Evolutionary conservation across 345 rosid species (phyloP), one percentile per base, ranked within the genome.

Genomic region (Populus ilicifolia): DNA sequence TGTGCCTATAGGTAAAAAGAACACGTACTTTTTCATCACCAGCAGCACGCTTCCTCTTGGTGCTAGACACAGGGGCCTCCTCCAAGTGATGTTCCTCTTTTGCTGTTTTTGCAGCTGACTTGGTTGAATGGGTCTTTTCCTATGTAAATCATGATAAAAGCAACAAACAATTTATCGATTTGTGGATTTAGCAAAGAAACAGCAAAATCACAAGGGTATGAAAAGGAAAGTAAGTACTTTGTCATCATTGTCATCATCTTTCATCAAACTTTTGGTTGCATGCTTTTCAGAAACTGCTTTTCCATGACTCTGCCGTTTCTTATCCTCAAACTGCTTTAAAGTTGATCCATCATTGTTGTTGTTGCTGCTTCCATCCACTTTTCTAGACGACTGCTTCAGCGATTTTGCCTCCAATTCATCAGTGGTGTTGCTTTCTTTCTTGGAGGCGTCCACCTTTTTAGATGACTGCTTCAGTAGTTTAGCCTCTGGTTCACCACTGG

Each of bases 11-110:
- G 20, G 41, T 39, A 59, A 52, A 6, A 10, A 62, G 30, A 71
- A 16, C 30, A 81, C 89, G 71, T 83, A 90, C 93, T 77, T 89
- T 89, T 67, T 86, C 90, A 80, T 88, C 87, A 59, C 74, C 93
- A 38, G 79, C 79, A 69, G 89, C 80, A 18, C 81, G 90, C 83
- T 85, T 94, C 78, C 93, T 85, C 90, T 89, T 94, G 69, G 80
- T 39, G 81, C 73, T 82, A 68, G 88, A 76, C 88, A 86, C 84
- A n/a, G 94, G 85, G 74, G 84, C 90, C 75, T 88, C 97, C 82
- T 85, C 89, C 67, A 50, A 29, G 17, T 79, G 88, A 68, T 77
- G 84, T 56, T 76, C 89, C 79, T 86, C 93, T 83, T 83, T 86
- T 29, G 73, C 80, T 72, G 77, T 76, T 80, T 90, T 91, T 75